Base-by-base conservation (phyloP, 2,329 filamentous ascomycete genomes). In the Trichoderma sp. region DNA sequence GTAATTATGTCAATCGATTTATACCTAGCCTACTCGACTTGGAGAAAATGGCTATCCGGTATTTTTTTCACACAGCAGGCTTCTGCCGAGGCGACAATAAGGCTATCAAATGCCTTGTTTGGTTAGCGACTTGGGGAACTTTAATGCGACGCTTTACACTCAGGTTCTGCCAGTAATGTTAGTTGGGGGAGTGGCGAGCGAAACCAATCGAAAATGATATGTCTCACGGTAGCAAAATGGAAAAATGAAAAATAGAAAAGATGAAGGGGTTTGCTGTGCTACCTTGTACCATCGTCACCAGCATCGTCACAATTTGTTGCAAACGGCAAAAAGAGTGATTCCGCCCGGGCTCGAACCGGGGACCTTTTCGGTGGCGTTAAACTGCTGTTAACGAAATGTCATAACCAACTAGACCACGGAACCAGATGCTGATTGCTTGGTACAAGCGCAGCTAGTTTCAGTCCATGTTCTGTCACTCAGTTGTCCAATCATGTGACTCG, bases 401-500 rank as follows among this genome's bases (percentile, higher is more conserved):
- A 69, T 69, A 63, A 69, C 68, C 68, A 69, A 69, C 68, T 69
- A 69, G 68, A 69, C 68, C 68, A 69, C 68, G 64, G 68, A 69
- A 69, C 68, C 68, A 34, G 48, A 53, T 34, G 22, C 32, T 25
- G 52, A n/a, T 35, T 22, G 13, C 42, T 13, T 54, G 9, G 10
- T 4, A 53, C 15, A 17, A 19, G 2, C 52, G 0, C 4, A 0
- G 1, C 39, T 22, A 27, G 59, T 53, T 39, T 8, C 9, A 4
- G 5, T n/a, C 13, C 29, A 67, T 67, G 12, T 37, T 60, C 17
- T 19, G 10, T 9, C 2, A 9, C 5, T 0, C 1, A 13, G 1
- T 5, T 2, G 2, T 9, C 54, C n/a, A 6, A 67, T 76, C 74
- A 76, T 74, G 74, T 76, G 74, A 76, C 67, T 3, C 39, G 67